phyloP scores from a whole-genome alignment of 805 yeast genomes.

The Suhomyces tanzawaensis region DNA sequence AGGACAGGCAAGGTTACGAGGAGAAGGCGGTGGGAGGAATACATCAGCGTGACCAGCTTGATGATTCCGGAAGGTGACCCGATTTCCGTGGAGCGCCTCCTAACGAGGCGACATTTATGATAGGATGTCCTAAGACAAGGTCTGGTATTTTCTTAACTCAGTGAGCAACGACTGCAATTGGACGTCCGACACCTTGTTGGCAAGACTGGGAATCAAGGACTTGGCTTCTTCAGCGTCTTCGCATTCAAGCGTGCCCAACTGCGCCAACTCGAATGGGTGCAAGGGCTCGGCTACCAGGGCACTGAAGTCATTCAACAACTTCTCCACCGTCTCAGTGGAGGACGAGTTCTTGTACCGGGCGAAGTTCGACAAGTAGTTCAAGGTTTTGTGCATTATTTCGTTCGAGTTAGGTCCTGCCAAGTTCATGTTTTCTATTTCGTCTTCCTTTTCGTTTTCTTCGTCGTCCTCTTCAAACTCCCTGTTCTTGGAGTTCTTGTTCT shows the following conservation, averaged over 20 bases:
- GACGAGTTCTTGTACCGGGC: constrained; percentile 90
- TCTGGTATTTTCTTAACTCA: constrained; percentile 66
- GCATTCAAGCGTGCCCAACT: constrained; percentile 84
- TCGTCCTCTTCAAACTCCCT: constrained; percentile 22
- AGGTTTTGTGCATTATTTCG: constrained; percentile 87
- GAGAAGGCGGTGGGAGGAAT: not conserved
- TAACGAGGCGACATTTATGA: not conserved
- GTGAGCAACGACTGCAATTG: constrained; percentile 85
- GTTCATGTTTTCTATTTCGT: constrained; percentile 45
- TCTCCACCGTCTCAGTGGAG: constrained; percentile 91
- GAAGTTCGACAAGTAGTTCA: constrained; percentile 80
- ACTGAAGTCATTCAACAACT: constrained; percentile 70
- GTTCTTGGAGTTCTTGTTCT: constrained; percentile 38
- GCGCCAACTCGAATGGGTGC: constrained; percentile 96
- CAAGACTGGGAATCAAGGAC: constrained; percentile 85
- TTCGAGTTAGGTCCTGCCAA: constrained; percentile 71
- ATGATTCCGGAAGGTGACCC: not conserved
- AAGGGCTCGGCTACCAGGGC: constrained; percentile 47
- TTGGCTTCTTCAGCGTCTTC: constrained; percentile 98
- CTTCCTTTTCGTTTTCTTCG: constrained; percentile 42
- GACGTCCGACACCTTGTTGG: constrained; percentile 76
- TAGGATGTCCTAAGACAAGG: constrained; percentile 31
- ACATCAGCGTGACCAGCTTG: no score
- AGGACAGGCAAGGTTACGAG: not conserved
- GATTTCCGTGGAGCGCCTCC: not conserved